Conservation (phyloP, 2,329 filamentous ascomycete species). For the Geosmithia morbida region DNA sequence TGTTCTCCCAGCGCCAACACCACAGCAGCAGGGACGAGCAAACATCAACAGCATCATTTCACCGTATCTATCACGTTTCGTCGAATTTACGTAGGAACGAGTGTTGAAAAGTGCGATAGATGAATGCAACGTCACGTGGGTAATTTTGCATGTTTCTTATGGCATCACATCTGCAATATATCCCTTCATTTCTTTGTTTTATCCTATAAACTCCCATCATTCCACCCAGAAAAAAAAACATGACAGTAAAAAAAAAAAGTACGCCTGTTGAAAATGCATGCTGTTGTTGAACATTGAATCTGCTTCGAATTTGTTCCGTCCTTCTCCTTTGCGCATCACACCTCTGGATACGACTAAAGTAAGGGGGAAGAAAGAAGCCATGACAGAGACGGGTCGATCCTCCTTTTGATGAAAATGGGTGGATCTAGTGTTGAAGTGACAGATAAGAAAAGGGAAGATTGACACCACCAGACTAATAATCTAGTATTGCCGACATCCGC, state of each 20-base stretch:
- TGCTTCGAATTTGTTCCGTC: too few relatives aligned
- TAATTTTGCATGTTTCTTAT: too few relatives aligned
- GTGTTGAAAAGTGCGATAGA: too few relatives aligned
- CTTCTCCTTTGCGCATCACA: neutral
- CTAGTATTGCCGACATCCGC: too few relatives aligned
- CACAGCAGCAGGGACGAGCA: neutral
- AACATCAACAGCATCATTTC: too few relatives aligned
- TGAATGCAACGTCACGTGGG: too few relatives aligned
- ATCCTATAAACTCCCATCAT: neutral
- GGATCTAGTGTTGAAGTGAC: neutral
- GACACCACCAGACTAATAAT: too few relatives aligned
- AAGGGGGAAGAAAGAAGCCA: too few relatives aligned
- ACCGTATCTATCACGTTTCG: too few relatives aligned
- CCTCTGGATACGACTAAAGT: neutral
- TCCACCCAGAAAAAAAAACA: neutral
- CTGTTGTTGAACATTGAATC: slow-evolving; percentile 3
- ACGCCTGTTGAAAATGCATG: slow-evolving; percentile 4
- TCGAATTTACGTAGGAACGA: too few relatives aligned
- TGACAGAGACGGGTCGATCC: neutral
- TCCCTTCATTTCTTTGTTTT: neutral
- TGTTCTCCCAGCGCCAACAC: neutral
- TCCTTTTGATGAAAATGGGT: slow-evolving; percentile 3
- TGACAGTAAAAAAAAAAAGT: neutral
- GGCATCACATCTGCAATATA: neutral
- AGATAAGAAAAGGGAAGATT: neutral